Conservation (phyloP, 768 basidiomycete species). For the Agaricus blazei region DNA sequence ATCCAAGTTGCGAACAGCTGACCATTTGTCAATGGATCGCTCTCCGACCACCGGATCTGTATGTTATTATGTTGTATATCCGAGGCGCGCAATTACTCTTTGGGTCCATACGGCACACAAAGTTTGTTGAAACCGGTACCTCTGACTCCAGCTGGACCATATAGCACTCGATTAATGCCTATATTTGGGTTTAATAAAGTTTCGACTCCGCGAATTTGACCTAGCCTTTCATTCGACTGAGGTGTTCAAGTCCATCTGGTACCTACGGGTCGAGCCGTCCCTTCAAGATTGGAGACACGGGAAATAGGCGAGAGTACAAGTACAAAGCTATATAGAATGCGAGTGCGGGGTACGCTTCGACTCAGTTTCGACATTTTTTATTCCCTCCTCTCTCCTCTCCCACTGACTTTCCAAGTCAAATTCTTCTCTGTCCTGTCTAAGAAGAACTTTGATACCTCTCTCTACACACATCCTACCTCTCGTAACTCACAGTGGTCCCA, state of each 20-base stretch:
- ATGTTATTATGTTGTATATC: background rate
- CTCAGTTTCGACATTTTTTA: constrained; percentile 2
- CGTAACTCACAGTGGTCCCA: background rate
- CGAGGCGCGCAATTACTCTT: background rate
- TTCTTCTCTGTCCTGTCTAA: background rate
- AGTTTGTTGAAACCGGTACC: constrained; percentile 7
- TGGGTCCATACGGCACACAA: constrained; percentile 2
- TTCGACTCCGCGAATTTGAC: constrained; percentile 19
- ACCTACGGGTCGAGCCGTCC: constrained; percentile 24
- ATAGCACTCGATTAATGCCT: constrained; percentile 12
- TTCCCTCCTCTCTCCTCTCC: background rate
- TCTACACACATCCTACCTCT: constrained; percentile 4
- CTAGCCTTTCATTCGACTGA: constrained; percentile 5
- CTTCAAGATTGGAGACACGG: constrained; percentile 5
- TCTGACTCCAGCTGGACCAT: constrained; percentile 2
- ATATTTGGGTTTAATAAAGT: constrained; percentile 18
- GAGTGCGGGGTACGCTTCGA: background rate
- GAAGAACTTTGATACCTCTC: background rate
- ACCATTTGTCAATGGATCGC: background rate
- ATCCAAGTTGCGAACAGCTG: background rate
- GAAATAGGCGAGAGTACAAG: constrained; percentile 1
- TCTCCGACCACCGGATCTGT: background rate
- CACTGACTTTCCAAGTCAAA: background rate
- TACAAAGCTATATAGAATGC: constrained; percentile 10
- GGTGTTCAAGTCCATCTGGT: constrained; percentile 25